These are phyloP conservation scores for Bacidia gigantensis DNA, from an alignment of 495 filamentous ascomycete species.

Conservation along the genomic window DNA sequence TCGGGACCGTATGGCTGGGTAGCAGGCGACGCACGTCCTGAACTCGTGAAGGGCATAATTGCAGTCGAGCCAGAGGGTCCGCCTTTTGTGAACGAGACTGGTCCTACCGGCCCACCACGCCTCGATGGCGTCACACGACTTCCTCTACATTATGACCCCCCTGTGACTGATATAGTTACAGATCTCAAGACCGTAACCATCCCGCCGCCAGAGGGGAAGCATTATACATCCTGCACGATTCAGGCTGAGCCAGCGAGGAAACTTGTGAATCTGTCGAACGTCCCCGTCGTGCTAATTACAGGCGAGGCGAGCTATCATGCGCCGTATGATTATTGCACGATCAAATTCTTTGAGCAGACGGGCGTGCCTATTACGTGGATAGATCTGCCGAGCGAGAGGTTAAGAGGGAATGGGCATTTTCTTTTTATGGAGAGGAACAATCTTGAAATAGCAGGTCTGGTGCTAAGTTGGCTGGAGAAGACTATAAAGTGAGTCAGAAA, in stretches of 20 bases:
- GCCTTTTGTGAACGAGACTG: slow-evolving; percentile 30
- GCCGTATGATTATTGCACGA: slow-evolving; percentile 43
- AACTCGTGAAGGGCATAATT: slow-evolving; percentile 34
- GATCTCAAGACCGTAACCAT: not conserved
- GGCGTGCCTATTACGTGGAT: slow-evolving; percentile 34
- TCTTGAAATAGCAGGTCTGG: slow-evolving; percentile 29
- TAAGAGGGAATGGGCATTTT: slow-evolving; percentile 46
- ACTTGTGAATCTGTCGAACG: slow-evolving; percentile 19
- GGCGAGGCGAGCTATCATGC: slow-evolving; percentile 38
- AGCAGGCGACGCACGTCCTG: slow-evolving; percentile 31
- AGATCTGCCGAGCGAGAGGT: slow-evolving; percentile 31
- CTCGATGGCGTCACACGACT: slow-evolving; percentile 35
- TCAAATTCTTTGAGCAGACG: slow-evolving; percentile 40
- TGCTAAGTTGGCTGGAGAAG: slow-evolving; percentile 29
- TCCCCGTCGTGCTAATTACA: slow-evolving; percentile 21
- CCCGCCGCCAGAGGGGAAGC: slow-evolving; percentile 1
- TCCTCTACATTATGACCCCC: slow-evolving; percentile 37
- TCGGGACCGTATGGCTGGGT: slow-evolving; percentile 38
- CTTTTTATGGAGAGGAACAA: slow-evolving; percentile 49
- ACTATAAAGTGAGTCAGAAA: no score
- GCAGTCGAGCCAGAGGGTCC: slow-evolving; percentile 42
- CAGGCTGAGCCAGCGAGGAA: slow-evolving; percentile 17
- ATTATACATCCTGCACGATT: slow-evolving; percentile 13
- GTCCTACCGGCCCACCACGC: slow-evolving; percentile 17
- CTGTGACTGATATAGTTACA: slow-evolving; percentile 15